A percentile compares a stretch with the other conserved stretches of the same genome.
Evolutionary conservation across 2,329 filamentous ascomycete genomes (phyloP).

Genomic region (Stylonectria norvegica): DNA sequence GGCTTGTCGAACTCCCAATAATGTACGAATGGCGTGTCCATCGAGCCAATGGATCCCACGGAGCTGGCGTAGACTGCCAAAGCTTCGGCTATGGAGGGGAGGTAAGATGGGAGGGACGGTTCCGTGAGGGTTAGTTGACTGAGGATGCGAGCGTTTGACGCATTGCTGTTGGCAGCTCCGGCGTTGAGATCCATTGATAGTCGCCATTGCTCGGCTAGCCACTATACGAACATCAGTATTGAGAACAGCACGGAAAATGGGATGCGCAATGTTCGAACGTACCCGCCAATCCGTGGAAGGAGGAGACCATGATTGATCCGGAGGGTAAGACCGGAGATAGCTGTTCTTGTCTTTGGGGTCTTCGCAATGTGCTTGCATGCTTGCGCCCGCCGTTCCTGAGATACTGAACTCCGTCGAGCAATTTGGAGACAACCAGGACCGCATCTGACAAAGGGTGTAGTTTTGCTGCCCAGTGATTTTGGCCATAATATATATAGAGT

Average conservation of each 20-base stretch:
- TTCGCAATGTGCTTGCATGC: slow-evolving; percentile 60
- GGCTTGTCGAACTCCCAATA: slow-evolving; percentile 46
- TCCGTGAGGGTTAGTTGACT: slow-evolving; percentile 49
- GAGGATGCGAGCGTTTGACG: slow-evolving; percentile 54
- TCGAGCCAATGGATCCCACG: slow-evolving; percentile 59
- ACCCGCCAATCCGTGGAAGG: slow-evolving; percentile 50
- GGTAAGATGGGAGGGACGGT: slow-evolving; percentile 41
- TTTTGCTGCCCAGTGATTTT: slow-evolving; percentile 41
- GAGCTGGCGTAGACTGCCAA: slow-evolving; percentile 67
- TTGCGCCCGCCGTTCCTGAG: slow-evolving; percentile 55
- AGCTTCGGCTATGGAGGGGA: slow-evolving; percentile 71
- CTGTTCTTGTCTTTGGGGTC: slow-evolving; percentile 50
- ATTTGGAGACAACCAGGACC: slow-evolving; percentile 58
- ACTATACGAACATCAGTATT: slow-evolving; percentile 23
- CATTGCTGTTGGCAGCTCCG: slow-evolving; percentile 52
- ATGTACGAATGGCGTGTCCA: slow-evolving; percentile 58
- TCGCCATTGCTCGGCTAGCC: slow-evolving; percentile 53
- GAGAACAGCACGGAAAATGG: too few relatives aligned
- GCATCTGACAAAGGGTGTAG: slow-evolving; percentile 67
- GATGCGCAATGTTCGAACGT: slow-evolving; percentile 1
- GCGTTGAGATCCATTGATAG: slow-evolving; percentile 53
- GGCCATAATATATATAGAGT: slow-evolving; percentile 65
- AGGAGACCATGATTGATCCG: slow-evolving; percentile 28
- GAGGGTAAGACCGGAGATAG: slow-evolving; percentile 46
- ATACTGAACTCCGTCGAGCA: slow-evolving; percentile 64